phyloP scores from a whole-genome alignment of 2,329 filamentous ascomycete species.

The Elsinoe arachidis region DNA sequence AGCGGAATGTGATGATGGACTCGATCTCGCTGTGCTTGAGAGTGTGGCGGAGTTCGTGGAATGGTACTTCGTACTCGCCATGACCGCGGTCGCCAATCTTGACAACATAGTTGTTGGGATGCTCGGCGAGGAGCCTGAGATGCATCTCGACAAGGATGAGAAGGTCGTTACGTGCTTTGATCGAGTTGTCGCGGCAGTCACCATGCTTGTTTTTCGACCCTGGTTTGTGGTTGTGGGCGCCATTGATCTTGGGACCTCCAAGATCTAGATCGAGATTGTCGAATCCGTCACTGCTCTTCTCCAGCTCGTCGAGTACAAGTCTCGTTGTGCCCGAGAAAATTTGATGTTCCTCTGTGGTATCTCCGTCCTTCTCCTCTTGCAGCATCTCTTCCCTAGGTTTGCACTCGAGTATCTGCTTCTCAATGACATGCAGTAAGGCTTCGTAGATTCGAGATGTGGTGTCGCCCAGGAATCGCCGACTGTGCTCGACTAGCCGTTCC shows the following conservation, averaged over 20 bases:
- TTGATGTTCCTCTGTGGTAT: constrained; percentile 28
- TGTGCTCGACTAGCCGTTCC: constrained; percentile 64
- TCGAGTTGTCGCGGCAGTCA: constrained; percentile 19
- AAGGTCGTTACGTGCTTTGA: constrained; percentile 32
- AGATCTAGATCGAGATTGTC: constrained; percentile 25
- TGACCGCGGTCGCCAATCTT: constrained; percentile 55
- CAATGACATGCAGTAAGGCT: constrained; percentile 60
- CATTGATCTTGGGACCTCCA: constrained; percentile 21
- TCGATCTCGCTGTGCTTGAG: constrained; percentile 74
- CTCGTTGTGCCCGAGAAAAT: constrained; percentile 31
- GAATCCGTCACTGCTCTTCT: constrained; percentile 1
- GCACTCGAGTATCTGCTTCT: constrained; percentile 60
- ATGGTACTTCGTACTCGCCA: constrained; percentile 77
- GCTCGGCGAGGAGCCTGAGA: constrained; percentile 62
- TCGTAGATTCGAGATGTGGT: constrained; percentile 72
- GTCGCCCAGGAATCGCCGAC: constrained; percentile 59
- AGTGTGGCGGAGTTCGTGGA: constrained; percentile 59
- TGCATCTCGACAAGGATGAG: constrained; percentile 60
- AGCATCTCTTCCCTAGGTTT: constrained; percentile 43
- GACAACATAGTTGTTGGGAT: constrained; percentile 58
- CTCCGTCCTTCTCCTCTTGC: constrained; percentile 38
- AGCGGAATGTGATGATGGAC: constrained; percentile 66
- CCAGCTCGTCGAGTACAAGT: constrained; percentile 16
- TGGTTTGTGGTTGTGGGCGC: constrained; percentile 14
- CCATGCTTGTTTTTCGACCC: constrained; percentile 13